Conservation (phyloP, 495 filamentous ascomycete species). For the Aspergillus funiculosus region DNA sequence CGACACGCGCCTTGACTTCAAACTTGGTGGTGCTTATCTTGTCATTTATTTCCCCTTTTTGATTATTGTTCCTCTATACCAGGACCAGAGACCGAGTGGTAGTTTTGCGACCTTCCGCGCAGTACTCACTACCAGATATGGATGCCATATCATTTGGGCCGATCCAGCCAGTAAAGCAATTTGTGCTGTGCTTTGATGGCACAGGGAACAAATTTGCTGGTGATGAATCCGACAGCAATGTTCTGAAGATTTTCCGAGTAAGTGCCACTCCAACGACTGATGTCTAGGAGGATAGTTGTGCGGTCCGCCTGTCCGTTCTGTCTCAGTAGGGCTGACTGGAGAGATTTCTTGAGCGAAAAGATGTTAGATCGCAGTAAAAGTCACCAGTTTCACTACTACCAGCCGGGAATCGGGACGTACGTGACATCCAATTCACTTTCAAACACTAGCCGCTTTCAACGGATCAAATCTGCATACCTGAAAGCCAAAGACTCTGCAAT, state of each 20-base stretch:
- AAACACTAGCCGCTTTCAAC: constrained; percentile 56
- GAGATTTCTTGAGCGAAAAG: constrained; percentile 16
- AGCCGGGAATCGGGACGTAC: constrained; percentile 81
- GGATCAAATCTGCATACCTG: constrained; percentile 66
- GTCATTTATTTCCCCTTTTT: no score
- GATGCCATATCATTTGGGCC: constrained; percentile 3
- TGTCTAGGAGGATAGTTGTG: no score
- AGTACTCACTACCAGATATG: background rate
- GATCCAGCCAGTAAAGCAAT: constrained; percentile 25
- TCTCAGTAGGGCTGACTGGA: no score
- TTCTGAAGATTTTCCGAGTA: constrained; percentile 74
- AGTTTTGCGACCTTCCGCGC: background rate
- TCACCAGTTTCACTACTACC: constrained; percentile 39
- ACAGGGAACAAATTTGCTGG: constrained; percentile 84
- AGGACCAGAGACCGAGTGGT: background rate
- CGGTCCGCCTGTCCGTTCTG: no score
- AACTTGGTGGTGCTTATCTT: no score
- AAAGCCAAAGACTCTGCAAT: constrained; percentile 84
- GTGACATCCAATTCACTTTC: constrained; percentile 60
- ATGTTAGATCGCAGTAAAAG: constrained; percentile 53
- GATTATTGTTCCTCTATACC: background rate
- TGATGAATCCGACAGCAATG: constrained; percentile 78
- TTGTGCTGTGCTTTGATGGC: constrained; percentile 85
- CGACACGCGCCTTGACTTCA: background rate
- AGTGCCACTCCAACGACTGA: constrained; percentile 13